Evolutionary conservation across 345 rosid genomes (phyloP), one percentile per base, ranked within the genome.

Genomic region (Turnera subulata): DNA sequence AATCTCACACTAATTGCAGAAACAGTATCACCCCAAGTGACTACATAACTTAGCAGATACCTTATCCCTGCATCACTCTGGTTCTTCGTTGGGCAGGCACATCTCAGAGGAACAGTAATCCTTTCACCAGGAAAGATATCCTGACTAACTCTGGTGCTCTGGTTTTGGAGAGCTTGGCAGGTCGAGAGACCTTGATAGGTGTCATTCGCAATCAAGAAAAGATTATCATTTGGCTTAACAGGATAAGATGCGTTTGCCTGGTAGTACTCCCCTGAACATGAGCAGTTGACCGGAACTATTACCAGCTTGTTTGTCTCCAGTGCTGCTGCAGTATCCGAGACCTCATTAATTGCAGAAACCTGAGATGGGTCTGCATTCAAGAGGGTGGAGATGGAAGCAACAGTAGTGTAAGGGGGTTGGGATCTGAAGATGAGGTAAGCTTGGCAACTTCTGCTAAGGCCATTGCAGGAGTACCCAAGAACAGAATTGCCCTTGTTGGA

Each of bases 391-490:
- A 88, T 74, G 37, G 94, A 61, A 5, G 83, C 24, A 32, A 78
- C 82, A 9, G 67, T 77, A 54, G 70, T 60, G 66, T 70, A 80
- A 37, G 71, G 83, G 50, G 91, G 77, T 22, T 22, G 67, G n/a
- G 94, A 76, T 61, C 96, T 71, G 82, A 83, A 85, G 58, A 62
- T 53, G 50, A 80, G 82, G 65, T 81, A 88, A 56, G 83, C 20
- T 45, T 61, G 83, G 71, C 96, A 91, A 6, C 60, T 76, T 17
- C n/a, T 74, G 74, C 71, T 80, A 6, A 73, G 70, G 71, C 86
- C 94, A 65, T 83, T 88, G 59, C 97, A 88, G 58, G 78, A 60
- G 75, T 85, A 88, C 3, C 96, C 96, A n/a, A 83, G 75, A 46
- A 64, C 77, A 5, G 93, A 83, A 62, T 67, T 64, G 29, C 38